phyloP scores from a whole-genome alignment of 176 grass and related monocot genomes.

The Tuctoria greenei region DNA sequence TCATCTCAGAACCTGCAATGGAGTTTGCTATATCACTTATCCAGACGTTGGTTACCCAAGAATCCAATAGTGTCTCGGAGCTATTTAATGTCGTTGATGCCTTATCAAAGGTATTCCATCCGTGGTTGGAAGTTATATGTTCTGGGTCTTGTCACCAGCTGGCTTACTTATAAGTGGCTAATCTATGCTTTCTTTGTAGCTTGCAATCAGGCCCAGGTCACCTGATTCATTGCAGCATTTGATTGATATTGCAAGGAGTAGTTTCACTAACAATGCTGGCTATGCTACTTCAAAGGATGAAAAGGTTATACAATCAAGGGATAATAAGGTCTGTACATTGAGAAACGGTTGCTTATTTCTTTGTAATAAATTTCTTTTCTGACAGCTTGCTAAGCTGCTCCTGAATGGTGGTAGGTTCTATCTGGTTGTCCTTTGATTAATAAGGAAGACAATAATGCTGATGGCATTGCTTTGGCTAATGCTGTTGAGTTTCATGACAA shows the following conservation, averaged over 20 bases:
- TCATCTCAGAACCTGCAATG: constrained; percentile 66
- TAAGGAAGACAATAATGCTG: constrained; percentile 65
- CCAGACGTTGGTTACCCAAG: constrained; percentile 79
- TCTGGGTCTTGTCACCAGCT: constrained; percentile 2
- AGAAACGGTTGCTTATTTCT: constrained; percentile 11
- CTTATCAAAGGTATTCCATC: constrained; percentile 64
- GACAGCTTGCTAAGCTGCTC: constrained; percentile 27
- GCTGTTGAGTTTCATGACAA: constrained; percentile 83
- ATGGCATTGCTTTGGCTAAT: constrained; percentile 51
- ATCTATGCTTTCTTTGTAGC: constrained; percentile 42
- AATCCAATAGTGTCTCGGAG: constrained; percentile 62
- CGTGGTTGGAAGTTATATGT: not conserved
- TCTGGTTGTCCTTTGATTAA: constrained; percentile 49
- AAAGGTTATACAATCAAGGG: constrained; percentile 63
- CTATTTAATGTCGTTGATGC: constrained; percentile 82
- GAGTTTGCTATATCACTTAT: constrained; percentile 90
- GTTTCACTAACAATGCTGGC: constrained; percentile 41
- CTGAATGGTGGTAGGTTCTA: constrained; percentile 54
- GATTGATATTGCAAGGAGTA: constrained; percentile 71
- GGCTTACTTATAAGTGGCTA: constrained; percentile 14
- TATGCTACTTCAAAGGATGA: constrained; percentile 63
- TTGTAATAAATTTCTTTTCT: not conserved
- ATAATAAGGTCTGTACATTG: constrained; percentile 58
- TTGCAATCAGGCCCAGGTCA: constrained; percentile 79
- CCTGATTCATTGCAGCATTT: constrained; percentile 84